phyloP scores from a whole-genome alignment of 495 filamentous ascomycete species.

The Aspergillus incahuasiensis region DNA sequence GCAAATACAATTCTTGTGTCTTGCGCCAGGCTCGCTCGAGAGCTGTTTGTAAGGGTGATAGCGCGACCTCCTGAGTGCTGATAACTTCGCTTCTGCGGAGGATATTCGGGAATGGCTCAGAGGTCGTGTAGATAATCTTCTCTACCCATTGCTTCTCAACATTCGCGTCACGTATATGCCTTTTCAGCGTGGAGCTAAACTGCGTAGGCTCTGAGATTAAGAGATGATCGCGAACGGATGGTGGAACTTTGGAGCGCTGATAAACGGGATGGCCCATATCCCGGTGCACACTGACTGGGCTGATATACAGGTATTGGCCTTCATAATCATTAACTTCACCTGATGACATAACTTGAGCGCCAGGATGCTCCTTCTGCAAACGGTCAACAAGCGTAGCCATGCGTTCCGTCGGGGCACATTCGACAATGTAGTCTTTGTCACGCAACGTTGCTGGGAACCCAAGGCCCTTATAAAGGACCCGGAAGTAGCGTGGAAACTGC shows the following conservation, averaged over 20 bases:
- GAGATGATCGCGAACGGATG: slow-evolving; percentile 78
- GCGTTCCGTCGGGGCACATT: slow-evolving; percentile 71
- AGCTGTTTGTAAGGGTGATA: slow-evolving; percentile 78
- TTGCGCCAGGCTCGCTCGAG: slow-evolving; percentile 89
- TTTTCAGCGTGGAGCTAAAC: slow-evolving; percentile 68
- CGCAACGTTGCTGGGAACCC: slow-evolving; percentile 77
- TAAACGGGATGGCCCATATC: slow-evolving; percentile 83
- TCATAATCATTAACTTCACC: slow-evolving; percentile 76
- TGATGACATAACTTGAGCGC: slow-evolving; percentile 73
- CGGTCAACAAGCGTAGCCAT: slow-evolving; percentile 82
- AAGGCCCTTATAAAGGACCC: slow-evolving; percentile 84
- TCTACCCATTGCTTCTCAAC: slow-evolving; percentile 71
- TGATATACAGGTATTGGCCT: slow-evolving; percentile 89
- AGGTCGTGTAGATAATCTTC: slow-evolving; percentile 80
- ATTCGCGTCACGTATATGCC: slow-evolving; percentile 60
- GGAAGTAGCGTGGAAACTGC: slow-evolving; percentile 81
- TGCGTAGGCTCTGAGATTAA: slow-evolving; percentile 64
- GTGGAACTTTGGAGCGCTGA: slow-evolving; percentile 77
- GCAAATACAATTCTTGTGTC: slow-evolving; percentile 70
- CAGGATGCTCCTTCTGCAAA: slow-evolving; percentile 86
- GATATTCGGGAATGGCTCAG: slow-evolving; percentile 87
- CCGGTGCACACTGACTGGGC: slow-evolving; percentile 71
- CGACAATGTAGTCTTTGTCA: slow-evolving; percentile 91
- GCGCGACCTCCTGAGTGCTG: slow-evolving; percentile 53
- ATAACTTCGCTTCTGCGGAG: slow-evolving; percentile 83